Evolutionary conservation across 345 rosid genomes (phyloP), one percentile per base, ranked within the genome.

Genomic region (Gossypium ekmanianum): DNA sequence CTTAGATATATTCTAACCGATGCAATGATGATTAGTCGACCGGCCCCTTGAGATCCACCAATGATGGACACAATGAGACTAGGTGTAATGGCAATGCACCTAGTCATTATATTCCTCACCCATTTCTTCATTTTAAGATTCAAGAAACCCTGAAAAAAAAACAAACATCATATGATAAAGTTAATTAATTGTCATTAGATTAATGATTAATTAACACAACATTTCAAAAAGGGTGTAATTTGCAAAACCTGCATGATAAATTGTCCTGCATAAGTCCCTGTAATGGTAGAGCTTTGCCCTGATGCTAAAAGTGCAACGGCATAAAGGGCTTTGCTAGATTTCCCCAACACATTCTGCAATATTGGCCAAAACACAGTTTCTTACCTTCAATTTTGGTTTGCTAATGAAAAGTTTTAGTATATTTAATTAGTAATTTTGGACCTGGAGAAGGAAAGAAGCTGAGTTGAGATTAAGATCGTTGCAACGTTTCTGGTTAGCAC

Each of bases 191-290:
- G 11, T 63, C 47, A 29, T 41, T 20, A 20, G 16, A 50, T 50
- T 13, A 12, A 13, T 12, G 41, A 34, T 34, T 34, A 55, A 55
- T 14, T 12, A 29, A n/a, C 14, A 13, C 20, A 52, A 52, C 5
- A 17, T 16, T 66, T 7, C 2, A 16, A 11, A 3, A 1, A 9
- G 10, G 2, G 55, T 51, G 11, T 43, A 67, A 67, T 9, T 4
- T 4, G 0, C 18, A 54, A n/a, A 7, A 83, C 92, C 90, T 89
- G 87, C 93, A 89, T 89, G 61, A 89, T 82, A 64, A 16, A 89
- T 62, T 89, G 91, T 18, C 93, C 91, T 4, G 95, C 95, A 45
- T 85, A 90, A 7, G 92, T 90, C 48, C 90, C 92, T 13, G 92
- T 86, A 50, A 90, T 88, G 34, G 91, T 29, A 9, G 92, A 87